phyloP scores from a whole-genome alignment of 2,329 filamentous ascomycete genomes.

The Colletotrichum truncatum region DNA sequence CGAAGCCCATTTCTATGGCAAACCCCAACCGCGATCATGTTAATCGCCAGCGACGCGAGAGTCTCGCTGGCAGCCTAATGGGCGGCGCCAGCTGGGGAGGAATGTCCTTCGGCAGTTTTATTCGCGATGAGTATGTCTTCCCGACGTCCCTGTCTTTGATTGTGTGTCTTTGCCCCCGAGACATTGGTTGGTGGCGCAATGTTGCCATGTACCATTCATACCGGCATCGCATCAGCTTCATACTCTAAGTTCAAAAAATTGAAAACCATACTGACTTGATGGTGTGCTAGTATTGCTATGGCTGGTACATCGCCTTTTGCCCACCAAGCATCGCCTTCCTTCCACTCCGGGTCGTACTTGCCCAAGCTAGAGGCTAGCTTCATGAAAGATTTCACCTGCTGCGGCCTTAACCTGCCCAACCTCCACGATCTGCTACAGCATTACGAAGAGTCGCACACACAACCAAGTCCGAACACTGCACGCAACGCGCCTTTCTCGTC shows the following conservation, averaged over 20 bases:
- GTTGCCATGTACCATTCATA: background rate
- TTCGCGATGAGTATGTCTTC: conserved; percentile 89
- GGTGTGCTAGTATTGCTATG: conserved; percentile 82
- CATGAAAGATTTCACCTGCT: conserved; percentile 97
- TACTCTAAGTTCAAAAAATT: background rate
- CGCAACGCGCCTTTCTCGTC: conserved; percentile 50
- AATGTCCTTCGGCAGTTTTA: conserved; percentile 95
- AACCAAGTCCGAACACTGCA: conserved; percentile 60
- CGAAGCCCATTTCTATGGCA: conserved; percentile 73
- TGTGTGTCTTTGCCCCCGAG: background rate
- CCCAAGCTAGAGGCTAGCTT: conserved; percentile 97
- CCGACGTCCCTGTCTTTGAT: conserved; percentile 33
- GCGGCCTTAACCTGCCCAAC: conserved; percentile 86
- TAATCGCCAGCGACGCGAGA: conserved; percentile 68
- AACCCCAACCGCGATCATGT: conserved; percentile 70
- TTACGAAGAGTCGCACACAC: conserved; percentile 94
- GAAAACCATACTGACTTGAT: background rate
- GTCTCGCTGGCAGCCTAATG: conserved; percentile 71
- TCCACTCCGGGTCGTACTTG: conserved; percentile 95
- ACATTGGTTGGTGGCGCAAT: background rate
- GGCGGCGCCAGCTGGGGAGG: conserved; percentile 97
- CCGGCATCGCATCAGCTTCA: background rate
- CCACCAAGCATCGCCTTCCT: conserved; percentile 85
- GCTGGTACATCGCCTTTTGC: conserved; percentile 93
- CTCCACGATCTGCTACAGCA: conserved; percentile 96